Conservation (phyloP, 2,329 filamentous ascomycete species). For the Dactylellina haptotyla region DNA sequence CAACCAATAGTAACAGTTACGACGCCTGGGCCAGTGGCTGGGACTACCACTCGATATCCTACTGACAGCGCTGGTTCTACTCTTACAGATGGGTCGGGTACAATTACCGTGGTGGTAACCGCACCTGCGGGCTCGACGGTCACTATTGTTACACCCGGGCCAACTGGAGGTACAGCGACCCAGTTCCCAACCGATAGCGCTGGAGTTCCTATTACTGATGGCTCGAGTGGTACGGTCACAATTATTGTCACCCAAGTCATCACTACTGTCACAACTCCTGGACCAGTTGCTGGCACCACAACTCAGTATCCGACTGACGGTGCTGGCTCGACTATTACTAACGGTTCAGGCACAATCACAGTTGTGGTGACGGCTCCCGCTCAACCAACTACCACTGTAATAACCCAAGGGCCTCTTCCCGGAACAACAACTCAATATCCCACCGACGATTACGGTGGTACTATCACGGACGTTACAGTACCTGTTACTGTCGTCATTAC, state of each 20-base stretch:
- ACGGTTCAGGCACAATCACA: no score
- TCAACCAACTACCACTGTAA: background rate
- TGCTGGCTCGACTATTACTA: no score
- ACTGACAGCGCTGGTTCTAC: background rate
- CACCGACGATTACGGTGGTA: background rate
- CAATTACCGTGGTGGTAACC: background rate
- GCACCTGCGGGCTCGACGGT: background rate
- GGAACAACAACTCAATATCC: background rate
- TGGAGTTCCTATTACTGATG: background rate
- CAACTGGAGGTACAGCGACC: background rate
- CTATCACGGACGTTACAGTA: background rate
- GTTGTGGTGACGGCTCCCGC: no score
- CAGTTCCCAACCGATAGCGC: conserved; percentile 1
- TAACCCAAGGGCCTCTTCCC: no score
- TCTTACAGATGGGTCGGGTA: background rate
- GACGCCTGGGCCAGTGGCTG: background rate
- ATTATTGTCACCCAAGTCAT: no score
- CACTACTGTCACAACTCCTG: no score
- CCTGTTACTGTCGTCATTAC: background rate
- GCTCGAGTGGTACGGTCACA: no score
- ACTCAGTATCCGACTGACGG: no score
- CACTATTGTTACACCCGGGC: background rate
- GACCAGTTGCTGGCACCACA: no score
- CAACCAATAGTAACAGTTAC: background rate
- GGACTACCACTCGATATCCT: background rate